Evolutionary conservation across 345 rosid genomes (phyloP).

Genomic region (Bruguiera parviflora): DNA sequence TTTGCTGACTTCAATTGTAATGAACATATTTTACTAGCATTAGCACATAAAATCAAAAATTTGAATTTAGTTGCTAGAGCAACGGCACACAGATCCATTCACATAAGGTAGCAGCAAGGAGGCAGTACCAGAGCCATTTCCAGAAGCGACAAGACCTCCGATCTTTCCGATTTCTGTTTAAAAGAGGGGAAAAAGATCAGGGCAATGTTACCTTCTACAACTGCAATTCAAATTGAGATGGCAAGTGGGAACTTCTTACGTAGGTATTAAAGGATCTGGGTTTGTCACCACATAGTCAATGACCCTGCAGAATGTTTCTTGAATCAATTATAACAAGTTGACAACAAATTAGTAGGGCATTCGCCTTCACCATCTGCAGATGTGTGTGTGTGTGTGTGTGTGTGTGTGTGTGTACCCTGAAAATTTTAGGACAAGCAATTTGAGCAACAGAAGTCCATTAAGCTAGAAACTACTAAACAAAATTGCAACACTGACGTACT

Average conservation of each 20-base stretch:
- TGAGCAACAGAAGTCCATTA: not conserved
- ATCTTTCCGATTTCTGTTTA: slow-evolving; percentile 49
- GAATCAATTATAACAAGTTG: slow-evolving; percentile 8
- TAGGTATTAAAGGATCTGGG: slow-evolving; percentile 64
- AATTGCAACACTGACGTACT: slow-evolving; percentile 42
- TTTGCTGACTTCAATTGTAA: too few relatives aligned
- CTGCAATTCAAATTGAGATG: not conserved
- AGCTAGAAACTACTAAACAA: slow-evolving; percentile 6
- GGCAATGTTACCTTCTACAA: slow-evolving; percentile 2
- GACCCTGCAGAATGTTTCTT: slow-evolving; percentile 23
- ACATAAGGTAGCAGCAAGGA: slow-evolving; percentile 2
- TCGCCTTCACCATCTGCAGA: not conserved
- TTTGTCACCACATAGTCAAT: slow-evolving; percentile 66
- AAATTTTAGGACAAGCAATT: not conserved
- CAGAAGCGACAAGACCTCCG: slow-evolving; percentile 59
- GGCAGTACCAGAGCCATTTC: slow-evolving; percentile 79
- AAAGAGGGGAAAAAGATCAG: not conserved
- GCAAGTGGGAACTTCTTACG: slow-evolving; percentile 29
- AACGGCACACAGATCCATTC: not conserved
- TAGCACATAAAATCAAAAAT: too few relatives aligned
- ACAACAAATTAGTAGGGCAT: not conserved
- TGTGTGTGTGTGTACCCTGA: not conserved
- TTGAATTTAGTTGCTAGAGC: too few relatives aligned
- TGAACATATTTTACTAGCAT: too few relatives aligned
- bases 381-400: too few relatives aligned